phyloP scores from a whole-genome alignment of 805 yeast genomes.

The Cyberlindnera euphorbiae region DNA sequence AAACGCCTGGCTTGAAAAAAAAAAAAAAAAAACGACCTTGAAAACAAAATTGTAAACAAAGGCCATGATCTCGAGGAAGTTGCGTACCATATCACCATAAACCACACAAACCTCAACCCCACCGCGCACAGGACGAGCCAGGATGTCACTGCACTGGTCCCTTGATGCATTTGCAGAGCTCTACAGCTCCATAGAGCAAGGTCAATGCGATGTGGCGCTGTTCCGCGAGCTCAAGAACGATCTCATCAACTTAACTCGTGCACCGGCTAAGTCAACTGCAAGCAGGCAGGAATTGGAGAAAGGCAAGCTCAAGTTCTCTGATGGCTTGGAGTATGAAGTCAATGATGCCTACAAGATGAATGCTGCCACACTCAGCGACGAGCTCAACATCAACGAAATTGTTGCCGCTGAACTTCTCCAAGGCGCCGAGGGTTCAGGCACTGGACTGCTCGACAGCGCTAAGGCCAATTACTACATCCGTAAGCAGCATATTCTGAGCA shows the following conservation, averaged over 20 bases:
- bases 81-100: too few species aligned
- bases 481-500: conserved; percentile 68
- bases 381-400: conserved; percentile 72
- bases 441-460: conserved; percentile 53
- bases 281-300: conserved; percentile 44
- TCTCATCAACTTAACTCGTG: conserved; percentile 37
- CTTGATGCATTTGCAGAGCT: conserved; percentile 17
- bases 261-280: conserved; percentile 39
- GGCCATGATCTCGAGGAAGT: not conserved
- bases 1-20: too few species aligned
- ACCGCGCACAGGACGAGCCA: not conserved
- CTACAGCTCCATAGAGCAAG: conserved; percentile 16
- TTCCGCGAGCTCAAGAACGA: conserved; percentile 37
- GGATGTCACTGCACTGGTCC: conserved; percentile 22
- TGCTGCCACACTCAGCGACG: conserved; percentile 55
- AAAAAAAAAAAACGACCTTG: too few species aligned
- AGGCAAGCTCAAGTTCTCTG: conserved; percentile 44
- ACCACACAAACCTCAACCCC: not conserved
- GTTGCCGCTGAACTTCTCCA: conserved; percentile 66
- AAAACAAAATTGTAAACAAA: conserved; percentile 13
- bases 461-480: conserved; percentile 64
- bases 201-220: conserved; percentile 11
- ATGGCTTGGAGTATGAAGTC: conserved; percentile 50
- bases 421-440: conserved; percentile 42
- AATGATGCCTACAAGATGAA: conserved; percentile 62